Evolutionary conservation across 2,329 filamentous ascomycete species (phyloP).

Genomic region (Aureobasidium pullulans): DNA sequence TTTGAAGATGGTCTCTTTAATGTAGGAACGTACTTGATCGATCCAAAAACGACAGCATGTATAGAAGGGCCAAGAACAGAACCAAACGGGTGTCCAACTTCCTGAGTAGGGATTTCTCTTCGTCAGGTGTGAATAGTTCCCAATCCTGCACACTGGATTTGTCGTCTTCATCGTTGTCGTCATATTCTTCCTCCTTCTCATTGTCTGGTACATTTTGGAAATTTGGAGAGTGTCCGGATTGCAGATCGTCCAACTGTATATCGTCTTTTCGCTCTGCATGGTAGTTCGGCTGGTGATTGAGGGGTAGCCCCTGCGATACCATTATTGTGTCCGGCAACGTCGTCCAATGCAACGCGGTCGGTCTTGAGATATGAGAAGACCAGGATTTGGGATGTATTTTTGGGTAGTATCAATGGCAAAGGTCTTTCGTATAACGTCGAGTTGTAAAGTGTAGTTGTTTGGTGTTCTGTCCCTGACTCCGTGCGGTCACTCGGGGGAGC

Average conservation of each 20-base stretch:
- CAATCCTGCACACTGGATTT: neutral
- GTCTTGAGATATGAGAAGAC: no score
- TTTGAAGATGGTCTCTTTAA: conserved; percentile 5
- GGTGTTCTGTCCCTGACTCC: neutral
- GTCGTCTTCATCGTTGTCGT: neutral
- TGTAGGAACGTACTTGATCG: conserved; percentile 60
- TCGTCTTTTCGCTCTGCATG: neutral
- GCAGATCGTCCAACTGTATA: neutral
- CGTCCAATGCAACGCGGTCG: no score
- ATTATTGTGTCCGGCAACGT: neutral
- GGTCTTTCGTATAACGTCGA: no score
- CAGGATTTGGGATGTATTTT: no score
- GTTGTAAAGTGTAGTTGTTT: neutral
- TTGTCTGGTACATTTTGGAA: neutral
- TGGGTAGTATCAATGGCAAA: no score
- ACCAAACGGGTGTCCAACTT: conserved; percentile 75
- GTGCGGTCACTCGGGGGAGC: neutral
- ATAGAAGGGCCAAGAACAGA: conserved; percentile 72
- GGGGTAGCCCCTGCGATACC: neutral
- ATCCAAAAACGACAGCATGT: conserved; percentile 79
- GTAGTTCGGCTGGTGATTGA: neutral
- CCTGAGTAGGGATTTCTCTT: conserved; percentile 60
- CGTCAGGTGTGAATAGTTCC: conserved; percentile 54
- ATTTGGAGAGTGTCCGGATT: neutral
- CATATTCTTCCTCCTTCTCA: neutral